These are phyloP conservation scores for Ceratocystis smalleyi DNA, from an alignment of 2,329 filamentous ascomycete genomes.

Conservation along the genomic window DNA sequence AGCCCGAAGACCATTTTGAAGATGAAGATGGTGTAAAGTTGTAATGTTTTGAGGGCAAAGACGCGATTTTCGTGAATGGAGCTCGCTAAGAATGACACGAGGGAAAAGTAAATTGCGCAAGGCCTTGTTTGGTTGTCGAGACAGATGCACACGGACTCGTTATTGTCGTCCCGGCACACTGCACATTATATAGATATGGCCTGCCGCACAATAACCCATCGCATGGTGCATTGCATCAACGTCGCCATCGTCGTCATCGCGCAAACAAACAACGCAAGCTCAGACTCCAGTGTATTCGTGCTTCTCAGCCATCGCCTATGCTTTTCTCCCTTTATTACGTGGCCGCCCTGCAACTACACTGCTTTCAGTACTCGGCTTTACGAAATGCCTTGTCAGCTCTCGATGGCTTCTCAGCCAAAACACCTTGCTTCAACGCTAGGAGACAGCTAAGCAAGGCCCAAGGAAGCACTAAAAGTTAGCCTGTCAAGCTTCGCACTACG, in stretches of 20 bases:
- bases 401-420: not conserved
- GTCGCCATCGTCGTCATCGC: not conserved
- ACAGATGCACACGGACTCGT: too few relatives aligned
- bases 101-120: not conserved
- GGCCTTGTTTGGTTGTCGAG: not conserved
- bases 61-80: not conserved
- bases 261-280: not conserved
- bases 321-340: constrained; percentile 5
- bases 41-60: not conserved
- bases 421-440: not conserved
- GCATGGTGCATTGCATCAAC: not conserved
- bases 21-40: not conserved
- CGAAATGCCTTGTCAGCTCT: constrained; percentile 11
- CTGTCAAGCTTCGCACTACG: not conserved
- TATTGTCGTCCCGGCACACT: not conserved
- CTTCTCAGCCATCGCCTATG: not conserved
- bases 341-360: constrained; percentile 4
- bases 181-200: not conserved
- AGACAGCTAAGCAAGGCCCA: not conserved
- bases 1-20: constrained; percentile 15
- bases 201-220: not conserved
- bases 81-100: not conserved
- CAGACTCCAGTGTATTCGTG: not conserved
- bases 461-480: not conserved
- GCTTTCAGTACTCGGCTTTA: constrained; percentile 8